Evolutionary conservation across 768 basidiomycete genomes (phyloP), one percentile per base, ranked within the genome.

Genomic region (Austroboletus eburneus): DNA sequence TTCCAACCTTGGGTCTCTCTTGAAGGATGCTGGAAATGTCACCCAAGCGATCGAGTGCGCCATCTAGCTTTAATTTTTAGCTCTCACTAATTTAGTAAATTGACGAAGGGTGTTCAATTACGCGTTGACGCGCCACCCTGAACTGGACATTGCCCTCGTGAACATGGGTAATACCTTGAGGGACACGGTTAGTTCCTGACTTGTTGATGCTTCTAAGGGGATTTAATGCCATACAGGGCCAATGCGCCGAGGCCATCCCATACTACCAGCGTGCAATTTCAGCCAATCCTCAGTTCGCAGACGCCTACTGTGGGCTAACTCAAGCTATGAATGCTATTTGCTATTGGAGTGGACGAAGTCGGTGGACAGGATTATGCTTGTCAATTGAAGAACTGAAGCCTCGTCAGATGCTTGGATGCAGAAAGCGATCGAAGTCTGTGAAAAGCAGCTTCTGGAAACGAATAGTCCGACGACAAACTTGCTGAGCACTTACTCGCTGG

Each of bases 101-200:
- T 27, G 29, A 18, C 34, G 7, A 46, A 74, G 73, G 29, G 49
- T 75, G 13, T 76, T 75, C 55, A 61, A 60, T 35, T 63, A 67
- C 39, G 74, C 73, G 2, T 52, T 76, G 14, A 43, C 63, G 32
- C 51, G 52, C 33, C 72, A 76, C 42, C 75, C 75, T 5, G 69
- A 73, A 50, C 72, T 76, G 27, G 77, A 76, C 35, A 72, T 78
- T 46, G 76, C 76, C 3, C 62, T 78, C 9, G 74, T 75, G 14
- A 78, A 78, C 45, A 65, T 78, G 58, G 76, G 70, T 16, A 78
- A 76, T 57, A 73, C 74, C 0, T 56, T 78, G 54, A 77, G 76
- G 54, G 76, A 78, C 51, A 59, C 58, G 45, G 76, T 77, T 29
- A 35, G 69, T 43, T 25, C 20, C 17, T 4, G 27, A 5, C 9